Percentiles rank a stretch among this genome's conserved stretches.
Conservation (phyloP, 2,329 filamentous ascomycete species). For the Phaeoacremonium minimum region DNA sequence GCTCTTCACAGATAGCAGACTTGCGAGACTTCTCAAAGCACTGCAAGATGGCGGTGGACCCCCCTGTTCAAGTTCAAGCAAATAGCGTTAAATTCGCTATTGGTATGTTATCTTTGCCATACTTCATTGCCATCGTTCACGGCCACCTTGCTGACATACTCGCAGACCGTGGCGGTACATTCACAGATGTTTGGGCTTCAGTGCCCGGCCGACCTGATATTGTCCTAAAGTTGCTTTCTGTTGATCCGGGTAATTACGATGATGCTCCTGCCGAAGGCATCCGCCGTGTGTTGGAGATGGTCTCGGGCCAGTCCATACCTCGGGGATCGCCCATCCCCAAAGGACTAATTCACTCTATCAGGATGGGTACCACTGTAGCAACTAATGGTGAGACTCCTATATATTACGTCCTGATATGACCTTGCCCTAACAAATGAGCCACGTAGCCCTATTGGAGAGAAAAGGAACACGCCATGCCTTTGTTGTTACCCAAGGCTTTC, state of each 20-base stretch:
- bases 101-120: slow-evolving; percentile 1
- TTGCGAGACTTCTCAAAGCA: background rate
- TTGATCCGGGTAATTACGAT: slow-evolving; percentile 39
- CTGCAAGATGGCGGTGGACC: too few species aligned
- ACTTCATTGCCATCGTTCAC: too few species aligned
- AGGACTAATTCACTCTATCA: slow-evolving; percentile 5
- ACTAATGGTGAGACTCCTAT: slow-evolving; percentile 5
- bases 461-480: slow-evolving; percentile 11
- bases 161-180: slow-evolving; percentile 8
- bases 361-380: slow-evolving; percentile 54
- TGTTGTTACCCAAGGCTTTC: slow-evolving; percentile 11
- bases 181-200: slow-evolving; percentile 8
- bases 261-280: slow-evolving; percentile 29
- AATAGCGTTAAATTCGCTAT: slow-evolving; percentile 8
- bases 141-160: background rate
- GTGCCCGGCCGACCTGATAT: slow-evolving; percentile 3
- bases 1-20: background rate
- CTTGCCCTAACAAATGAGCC: too few species aligned
- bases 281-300: slow-evolving; percentile 4
- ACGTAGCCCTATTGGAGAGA: slow-evolving; percentile 8
- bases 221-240: slow-evolving; percentile 19
- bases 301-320: slow-evolving; percentile 3
- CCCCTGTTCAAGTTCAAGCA: background rate
- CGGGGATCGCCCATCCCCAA: slow-evolving; percentile 4
- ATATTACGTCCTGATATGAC: too few species aligned